These are phyloP conservation scores for Wallacemonas collosoma DNA, from an alignment of 208 protist genomes.

Conservation along the genomic window DNA sequence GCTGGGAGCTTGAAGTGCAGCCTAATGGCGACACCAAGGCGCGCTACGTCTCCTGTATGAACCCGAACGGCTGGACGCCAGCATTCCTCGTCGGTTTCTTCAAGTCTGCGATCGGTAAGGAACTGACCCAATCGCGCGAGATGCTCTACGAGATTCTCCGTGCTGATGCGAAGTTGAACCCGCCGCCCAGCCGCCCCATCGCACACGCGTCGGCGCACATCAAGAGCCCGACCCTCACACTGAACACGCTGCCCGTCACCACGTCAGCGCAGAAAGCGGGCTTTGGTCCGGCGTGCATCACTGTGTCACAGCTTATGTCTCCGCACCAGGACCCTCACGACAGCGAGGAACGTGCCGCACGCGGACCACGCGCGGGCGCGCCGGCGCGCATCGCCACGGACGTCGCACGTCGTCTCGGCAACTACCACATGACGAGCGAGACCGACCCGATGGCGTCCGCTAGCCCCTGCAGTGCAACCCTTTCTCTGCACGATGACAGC, in stretches of 20 bases:
- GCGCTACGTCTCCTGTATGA: slow-evolving; percentile 84
- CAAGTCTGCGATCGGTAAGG: slow-evolving; percentile 81
- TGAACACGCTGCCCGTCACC: background rate
- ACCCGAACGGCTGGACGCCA: slow-evolving; percentile 82
- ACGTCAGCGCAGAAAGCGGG: background rate
- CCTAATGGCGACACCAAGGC: slow-evolving; percentile 49
- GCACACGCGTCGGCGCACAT: background rate
- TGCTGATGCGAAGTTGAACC: background rate
- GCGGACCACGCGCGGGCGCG: too few species aligned
- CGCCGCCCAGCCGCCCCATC: too few species aligned
- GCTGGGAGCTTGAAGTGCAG: slow-evolving; percentile 59
- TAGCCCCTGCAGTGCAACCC: background rate
- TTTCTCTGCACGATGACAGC: background rate
- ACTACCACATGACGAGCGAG: background rate
- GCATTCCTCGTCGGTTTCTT: slow-evolving; percentile 87
- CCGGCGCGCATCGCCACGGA: background rate
- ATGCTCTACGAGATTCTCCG: slow-evolving; percentile 56
- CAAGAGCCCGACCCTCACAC: background rate
- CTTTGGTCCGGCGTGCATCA: too few species aligned
- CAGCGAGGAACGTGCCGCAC: too few species aligned
- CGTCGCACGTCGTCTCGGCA: background rate
- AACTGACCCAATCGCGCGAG: slow-evolving; percentile 57
- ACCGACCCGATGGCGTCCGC: background rate
- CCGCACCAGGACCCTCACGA: too few species aligned
- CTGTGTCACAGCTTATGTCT: too few species aligned